Base-by-base conservation (phyloP, 805 yeast species). In the Cyberlindnera bimundalis region DNA sequence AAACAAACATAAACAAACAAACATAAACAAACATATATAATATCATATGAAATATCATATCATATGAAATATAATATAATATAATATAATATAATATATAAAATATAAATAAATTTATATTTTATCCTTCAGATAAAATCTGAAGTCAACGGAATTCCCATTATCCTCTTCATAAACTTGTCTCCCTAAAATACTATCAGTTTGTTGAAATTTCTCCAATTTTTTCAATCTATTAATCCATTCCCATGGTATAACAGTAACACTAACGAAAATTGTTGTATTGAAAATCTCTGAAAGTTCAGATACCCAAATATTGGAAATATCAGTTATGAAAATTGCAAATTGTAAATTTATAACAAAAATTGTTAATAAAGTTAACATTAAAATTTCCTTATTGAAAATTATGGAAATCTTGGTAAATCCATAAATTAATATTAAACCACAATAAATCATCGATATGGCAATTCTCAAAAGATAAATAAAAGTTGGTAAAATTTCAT, bases 211-310 rank as follows among this genome's bases (percentile, higher is more conserved):
- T 47, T 76, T 74, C 62, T 78, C 79, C 29, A 81, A 59, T 11
- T 73, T 66, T 37, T 74, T 73, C 40, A 81, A 70, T 47, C 84
- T 69, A 54, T 83, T 84, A 46, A 84, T 73, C 91, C 95, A 87
- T 60, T 85, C 95, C 93, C 95, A 84, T 1, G 85, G 85, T 10
- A 82, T 71, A 6, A 83, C 83, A 23, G 86, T 83, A 26, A 86
- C 74, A 16, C 82, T 68, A 8, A 84, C 75, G 56, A 81, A 82
- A n/a, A 82, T 74, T 1, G 84, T 80, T 15, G 85, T 74, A 32
- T 83, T 79, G 60, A 84, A 83, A 32, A 84, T 67, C 55, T 84
- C 91, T 16, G 88, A 78, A 37, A 84, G 66, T 47, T 81, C 84
- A 42, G 74, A 74, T n/a, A 81, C 79, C 84, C 89, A 86, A 6